Base-by-base conservation (phyloP, 306 rosid species). In the Citrullus amarus region DNA sequence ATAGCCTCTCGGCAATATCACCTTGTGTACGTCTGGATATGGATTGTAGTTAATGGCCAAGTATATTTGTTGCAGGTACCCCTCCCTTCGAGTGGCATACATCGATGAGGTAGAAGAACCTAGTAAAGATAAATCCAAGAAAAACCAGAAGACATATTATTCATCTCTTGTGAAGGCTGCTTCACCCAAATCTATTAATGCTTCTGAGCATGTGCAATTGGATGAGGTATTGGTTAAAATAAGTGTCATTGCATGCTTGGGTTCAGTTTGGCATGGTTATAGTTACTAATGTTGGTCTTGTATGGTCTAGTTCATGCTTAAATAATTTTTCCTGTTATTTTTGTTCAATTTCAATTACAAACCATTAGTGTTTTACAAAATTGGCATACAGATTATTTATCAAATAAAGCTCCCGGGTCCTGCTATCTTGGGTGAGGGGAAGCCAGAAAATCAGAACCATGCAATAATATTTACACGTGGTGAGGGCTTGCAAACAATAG, bases 361-460 rank as follows among this genome's bases (percentile, higher is more conserved):
- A 67, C 41, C 43, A 65, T 50, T n/a, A 30, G 2, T 54, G 68
- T 16, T 22, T 41, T 60, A 20, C 22, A 44, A 78, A 66, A 53
- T 36, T 30, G 18, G 14, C 68, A 15, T 54, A 30, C 83, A 94
- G 98, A 88, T 92, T 59, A 95, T 95, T 67, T 92, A 95, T 84
- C 88, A 86, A 82, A 95, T 95, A 85, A 95, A 93, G 84, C 98
- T 95, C 86, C 98, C 97, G 3, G 98, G 98, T 72, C 97, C 96
- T 61, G 96, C 97, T 59, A 88, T 92, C 65, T 86, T 92, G 87
- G 98, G 98, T 67, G 98, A 95, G 87, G 98, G 98, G 63, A 95
- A 95, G 87, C 98, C 98, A 75, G 98, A 95, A 83, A 95, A 92
- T 90, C 97, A 95, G 88, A 95, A 95, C 80, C 98, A 95, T 84